These are phyloP conservation scores for Globisporangium uncinulatum DNA, from an alignment of 352 stramenopile genomes.

Conservation along the genomic window DNA sequence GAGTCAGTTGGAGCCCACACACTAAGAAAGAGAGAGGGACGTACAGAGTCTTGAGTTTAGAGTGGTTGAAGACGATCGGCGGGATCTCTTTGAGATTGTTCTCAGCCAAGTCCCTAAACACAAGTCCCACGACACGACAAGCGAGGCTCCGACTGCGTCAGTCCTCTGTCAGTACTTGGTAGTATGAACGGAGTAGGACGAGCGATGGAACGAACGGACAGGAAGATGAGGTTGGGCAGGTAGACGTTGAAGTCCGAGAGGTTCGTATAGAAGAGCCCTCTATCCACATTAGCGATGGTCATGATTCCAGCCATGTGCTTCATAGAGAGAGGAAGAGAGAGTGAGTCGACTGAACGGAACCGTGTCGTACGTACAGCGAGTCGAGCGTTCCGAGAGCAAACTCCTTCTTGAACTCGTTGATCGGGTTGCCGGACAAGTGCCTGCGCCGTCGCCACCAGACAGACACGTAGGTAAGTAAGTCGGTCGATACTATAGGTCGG, in stretches of 20 bases:
- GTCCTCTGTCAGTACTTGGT: no score
- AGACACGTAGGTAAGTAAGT: neutral
- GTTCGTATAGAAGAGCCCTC: no score
- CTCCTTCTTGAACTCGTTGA: neutral
- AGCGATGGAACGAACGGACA: no score
- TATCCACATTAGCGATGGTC: neutral
- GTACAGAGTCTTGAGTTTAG: neutral
- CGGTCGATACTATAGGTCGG: no score
- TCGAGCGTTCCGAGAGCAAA: neutral
- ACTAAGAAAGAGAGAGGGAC: neutral
- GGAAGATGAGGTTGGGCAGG: no score
- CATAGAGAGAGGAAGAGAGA: no score
- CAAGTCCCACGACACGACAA: neutral
- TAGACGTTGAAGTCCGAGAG: no score
- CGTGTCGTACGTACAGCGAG: neutral
- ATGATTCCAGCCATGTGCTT: neutral
- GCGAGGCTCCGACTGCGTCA: neutral
- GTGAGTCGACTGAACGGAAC: no score
- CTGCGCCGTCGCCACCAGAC: neutral
- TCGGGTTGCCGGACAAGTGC: neutral
- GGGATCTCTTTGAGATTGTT: slow-evolving; percentile 1
- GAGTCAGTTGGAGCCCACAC: no score
- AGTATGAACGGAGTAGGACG: no score
- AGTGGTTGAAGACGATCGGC: neutral
- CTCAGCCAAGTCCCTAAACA: neutral